Evolutionary conservation across 2,329 filamentous ascomycete species (phyloP), one percentile per base, ranked within the genome.

Genomic region (Aurifilum marmelostoma): DNA sequence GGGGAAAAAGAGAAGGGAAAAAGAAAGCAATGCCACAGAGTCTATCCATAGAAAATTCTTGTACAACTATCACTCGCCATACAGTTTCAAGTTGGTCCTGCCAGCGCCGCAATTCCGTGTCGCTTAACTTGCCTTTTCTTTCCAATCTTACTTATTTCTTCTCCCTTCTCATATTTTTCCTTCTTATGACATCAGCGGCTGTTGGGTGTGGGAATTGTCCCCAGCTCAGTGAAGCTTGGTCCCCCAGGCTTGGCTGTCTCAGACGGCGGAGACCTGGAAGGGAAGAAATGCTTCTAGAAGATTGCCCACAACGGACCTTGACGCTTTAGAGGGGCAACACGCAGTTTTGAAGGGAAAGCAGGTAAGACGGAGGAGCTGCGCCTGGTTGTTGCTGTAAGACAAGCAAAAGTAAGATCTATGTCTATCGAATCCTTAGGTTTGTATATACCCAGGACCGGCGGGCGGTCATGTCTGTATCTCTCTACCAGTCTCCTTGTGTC

Each of bases 341-440:
- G n/a, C 12, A 56, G 32, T 29, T 32, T 32, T 29, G 27, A 6
- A 16, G 16, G 4, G 24, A 16, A 6, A 16, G 52, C 6, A 32
- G 24, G 21, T 29, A 27, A 32, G 52, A 59, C 32, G 32, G 12
- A 60, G 61, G 41, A 18, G 66, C 69, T 63, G 29, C 62, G 66
- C 18, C 14, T 59, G 69, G 50, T 66, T 58, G 66, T 52, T 68
- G 62, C 66, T 63, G 65, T 34, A 32, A 66, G 37, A 65, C 58
- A 68, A 66, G 59, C 62, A 68, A 37, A 65, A 61, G 52, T 52
- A 66, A 68, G 54, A 29, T 70, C 66, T 70, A 66, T 68, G 58
- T 70, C 69, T 70, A 66, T 70, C 66, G 43, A 70, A 63, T 58
- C 66, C 54, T 63, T 39, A 39, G 66, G 43, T 50, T 32, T 62